Evolutionary conservation across 2,329 filamentous ascomycete genomes (phyloP).

Genomic region (Juglanconis sp.): DNA sequence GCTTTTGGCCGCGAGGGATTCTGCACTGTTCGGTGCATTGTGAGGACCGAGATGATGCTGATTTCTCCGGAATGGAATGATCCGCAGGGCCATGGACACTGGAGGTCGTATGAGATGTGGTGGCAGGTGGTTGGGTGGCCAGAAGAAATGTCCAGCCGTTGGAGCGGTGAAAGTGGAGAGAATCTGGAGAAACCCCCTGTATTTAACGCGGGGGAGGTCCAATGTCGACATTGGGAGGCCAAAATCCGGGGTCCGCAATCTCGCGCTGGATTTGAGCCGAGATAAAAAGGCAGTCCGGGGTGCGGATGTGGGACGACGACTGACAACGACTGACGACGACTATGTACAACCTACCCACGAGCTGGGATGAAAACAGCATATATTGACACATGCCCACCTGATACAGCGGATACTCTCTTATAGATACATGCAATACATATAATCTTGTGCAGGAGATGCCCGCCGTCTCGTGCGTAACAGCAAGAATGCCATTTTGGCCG

Average conservation of each 20-base stretch:
- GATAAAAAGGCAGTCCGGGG: not conserved
- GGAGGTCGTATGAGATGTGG: too few relatives aligned
- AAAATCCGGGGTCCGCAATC: constrained; percentile 1
- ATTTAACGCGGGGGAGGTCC: not conserved
- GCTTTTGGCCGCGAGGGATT: not conserved
- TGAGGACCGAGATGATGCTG: constrained; percentile 11
- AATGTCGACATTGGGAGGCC: not conserved
- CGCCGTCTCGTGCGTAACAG: too few relatives aligned
- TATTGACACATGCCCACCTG: too few relatives aligned
- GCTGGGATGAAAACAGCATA: too few relatives aligned
- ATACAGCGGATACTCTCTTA: too few relatives aligned
- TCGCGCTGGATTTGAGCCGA: constrained; percentile 8
- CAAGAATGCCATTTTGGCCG: too few relatives aligned
- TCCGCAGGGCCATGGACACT: too few relatives aligned
- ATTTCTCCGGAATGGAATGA: constrained; percentile 5
- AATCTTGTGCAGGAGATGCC: too few relatives aligned
- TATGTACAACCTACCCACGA: too few relatives aligned
- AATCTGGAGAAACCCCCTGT: not conserved
- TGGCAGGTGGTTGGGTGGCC: too few relatives aligned
- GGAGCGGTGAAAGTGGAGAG: not conserved
- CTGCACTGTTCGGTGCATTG: constrained; percentile 13
- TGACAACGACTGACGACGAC: too few relatives aligned
- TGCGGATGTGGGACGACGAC: not conserved
- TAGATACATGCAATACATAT: too few relatives aligned
- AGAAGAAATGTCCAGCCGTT: not conserved